Conservation (phyloP, 345 rosid species). For the Arabidopsis thaliana region DNA sequence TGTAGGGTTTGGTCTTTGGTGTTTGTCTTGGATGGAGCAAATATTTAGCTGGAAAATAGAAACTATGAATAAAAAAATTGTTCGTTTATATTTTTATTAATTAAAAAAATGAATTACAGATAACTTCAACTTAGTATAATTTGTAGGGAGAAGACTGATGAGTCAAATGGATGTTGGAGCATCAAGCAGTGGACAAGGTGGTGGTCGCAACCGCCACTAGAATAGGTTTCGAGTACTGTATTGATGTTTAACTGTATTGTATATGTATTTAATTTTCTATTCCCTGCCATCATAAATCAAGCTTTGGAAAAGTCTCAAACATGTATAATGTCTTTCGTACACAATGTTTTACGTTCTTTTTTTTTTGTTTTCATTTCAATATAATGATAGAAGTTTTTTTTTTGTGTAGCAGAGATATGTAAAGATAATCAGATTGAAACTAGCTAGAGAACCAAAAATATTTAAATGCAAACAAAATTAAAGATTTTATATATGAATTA, state of each 20-base stretch:
- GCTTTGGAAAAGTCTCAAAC: background rate
- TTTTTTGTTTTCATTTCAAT: background rate
- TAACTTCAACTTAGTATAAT: background rate
- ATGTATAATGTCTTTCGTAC: background rate
- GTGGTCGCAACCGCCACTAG: background rate
- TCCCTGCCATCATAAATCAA: background rate
- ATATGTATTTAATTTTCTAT: background rate
- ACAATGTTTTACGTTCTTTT: background rate
- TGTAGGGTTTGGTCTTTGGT: background rate
- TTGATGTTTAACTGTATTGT: background rate
- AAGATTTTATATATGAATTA: background rate
- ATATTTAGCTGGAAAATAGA: background rate
- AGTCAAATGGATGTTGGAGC: background rate
- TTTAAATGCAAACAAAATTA: background rate
- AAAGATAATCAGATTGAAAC: background rate
- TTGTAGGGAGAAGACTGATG: conserved; percentile 8
- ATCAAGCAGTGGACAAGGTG: conserved; percentile 12
- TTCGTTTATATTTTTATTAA: background rate
- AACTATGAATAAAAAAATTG: no score
- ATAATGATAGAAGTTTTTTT: no score
- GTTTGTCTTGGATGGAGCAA: background rate
- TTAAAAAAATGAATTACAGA: background rate
- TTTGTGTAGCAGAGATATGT: background rate
- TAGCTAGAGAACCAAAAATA: background rate
- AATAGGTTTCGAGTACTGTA: background rate